Evolutionary conservation across 2,329 filamentous ascomycete species (phyloP), one percentile per base, ranked within the genome.

Genomic region (Colletotrichum graminicola): DNA sequence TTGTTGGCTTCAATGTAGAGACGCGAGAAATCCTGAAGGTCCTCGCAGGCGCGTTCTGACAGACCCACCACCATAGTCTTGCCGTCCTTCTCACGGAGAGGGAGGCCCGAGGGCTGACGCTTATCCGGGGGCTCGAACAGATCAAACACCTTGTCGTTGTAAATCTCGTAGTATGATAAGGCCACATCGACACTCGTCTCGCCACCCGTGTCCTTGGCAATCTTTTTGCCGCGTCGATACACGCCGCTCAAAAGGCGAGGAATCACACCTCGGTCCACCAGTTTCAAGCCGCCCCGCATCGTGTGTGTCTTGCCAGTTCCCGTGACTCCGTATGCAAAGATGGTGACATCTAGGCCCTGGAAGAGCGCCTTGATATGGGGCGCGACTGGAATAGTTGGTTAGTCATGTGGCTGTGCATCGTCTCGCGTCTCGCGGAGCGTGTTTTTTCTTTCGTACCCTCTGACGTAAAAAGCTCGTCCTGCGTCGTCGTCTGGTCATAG

Each of bases 221-320:
- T 91, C 84, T 97, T 97, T 81, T 94, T 93, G 74, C 92, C 92
- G 72, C 94, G 88, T 59, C 95, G 89, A 80, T 95, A 98, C 69
- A 98, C 93, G 75, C 89, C 90, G 81, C 94, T 97, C 54, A 98
- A 86, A 67, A 97, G 83, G 71, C 95, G 87, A 18, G 95, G 95
- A 75, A 98, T 97, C 49, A 96, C 92, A 73, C 95, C 95, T 76
- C 95, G 89, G 67, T 97, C 94, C 6, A 92, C 92, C 66, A 97
- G 86, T 79, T 92, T 93, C 81, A 97, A 89, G 49, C 95, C 95
- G 75, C 95, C 95, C 74, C 95, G 91, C 94, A 98, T 97, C 3
- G 95, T 98, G 82, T 97, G 94, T 71, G 95, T 98, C 83, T 98
- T 98, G 67, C 95, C 95, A 0, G 94, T 97, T 57, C 95, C 95